Base-by-base conservation (phyloP, 352 stramenopile species). In the Phytophthora capsici region DNA sequence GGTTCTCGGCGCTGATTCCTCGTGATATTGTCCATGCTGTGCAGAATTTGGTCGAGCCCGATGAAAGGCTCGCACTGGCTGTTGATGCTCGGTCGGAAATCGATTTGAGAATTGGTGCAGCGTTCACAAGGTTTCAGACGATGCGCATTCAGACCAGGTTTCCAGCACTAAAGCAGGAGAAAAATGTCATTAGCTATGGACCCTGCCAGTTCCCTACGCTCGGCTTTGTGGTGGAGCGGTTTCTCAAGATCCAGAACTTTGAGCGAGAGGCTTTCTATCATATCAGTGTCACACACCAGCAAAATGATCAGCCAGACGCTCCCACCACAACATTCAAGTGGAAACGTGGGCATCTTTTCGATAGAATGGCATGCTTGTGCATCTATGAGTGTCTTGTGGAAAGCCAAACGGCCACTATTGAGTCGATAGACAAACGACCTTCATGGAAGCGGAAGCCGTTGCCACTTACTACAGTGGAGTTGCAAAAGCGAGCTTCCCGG, bases 121-220 rank as follows among this genome's bases (percentile, higher is more conserved):
- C 89, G 0, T 99, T 99, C 65, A 99, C 96, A 26, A 85, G 96
- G 4, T 99, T 98, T 71, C 96, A 98, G 77, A 99, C 96, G 7
- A 86, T 98, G 68, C 89, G 93, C 14, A 86, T 99, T 12, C 93
- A 97, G 68, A 81, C 69, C 38, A 80, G 75, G 5, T 97, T 97
- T 58, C 86, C 89, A 6, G 62, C 22, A 4, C 37, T 95, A 1
- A 89, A 86, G 19, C 82, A 84, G 64, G 76, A 96, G 16, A 92
- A 86, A 40, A 69, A 73, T 6, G 93, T 99, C 6, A 91, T 99
- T 47, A 99, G 90, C 70, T 99, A 99, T 75, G 98, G 98, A 8
- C 98, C 98, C 2, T 99, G 98, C 60, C 98, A 99, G 75, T 99
- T 99, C 73, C 98, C 98, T 1, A 99, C 98, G 8, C 88, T 99